Base-by-base conservation (phyloP, 192 early-diverging fungal genomes). In the Geranomyces michiganensis region DNA sequence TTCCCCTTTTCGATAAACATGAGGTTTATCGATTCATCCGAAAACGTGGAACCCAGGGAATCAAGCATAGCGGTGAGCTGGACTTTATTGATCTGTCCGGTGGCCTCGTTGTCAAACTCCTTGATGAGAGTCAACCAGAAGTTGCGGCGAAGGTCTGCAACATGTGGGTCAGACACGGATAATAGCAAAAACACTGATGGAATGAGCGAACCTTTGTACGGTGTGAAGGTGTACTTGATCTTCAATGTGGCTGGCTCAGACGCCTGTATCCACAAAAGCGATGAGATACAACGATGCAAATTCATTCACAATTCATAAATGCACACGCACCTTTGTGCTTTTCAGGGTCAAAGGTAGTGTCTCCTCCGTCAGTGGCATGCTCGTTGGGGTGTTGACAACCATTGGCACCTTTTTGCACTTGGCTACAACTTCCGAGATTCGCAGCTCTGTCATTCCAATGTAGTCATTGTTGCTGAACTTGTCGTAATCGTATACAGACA, bases 401-500 rank as follows among this genome's bases (percentile, higher is more conserved):
- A 32, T 51, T 14, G 59, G 45, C 14, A 53, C 48, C 33, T 58
- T 63, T n/a, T 68, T 76, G 27, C 78, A 80, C 29, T 67, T 65
- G 21, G 78, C 69, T 41, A 92, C 84, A 6, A 92, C 65, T 24
- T 80, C 80, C 10, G 76, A 62, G 19, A 91, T 72, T 0, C 79
- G 53, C 7, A 91, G 56, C 9, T 76, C 75, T 15, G 76, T 53
- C 0, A 61, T 68, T 14, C 87, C 91, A 14, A 94, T 81, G 44
- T 79, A 77, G 65, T 92, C 88, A 62, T 91, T 92, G 12, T 79
- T 84, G 21, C 81, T 82, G 53, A 92, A 72, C 65, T 88, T 90
- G 58, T 92, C 90, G 80, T 87, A 87, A 64, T 93, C 92, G 56
- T 91, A 92, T 1, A 93, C 67, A 1, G 87, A 79, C 44, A 89